These are phyloP conservation scores for Filosporella fistucella DNA, from an alignment of 495 filamentous ascomycete genomes.

Conservation along the genomic window DNA sequence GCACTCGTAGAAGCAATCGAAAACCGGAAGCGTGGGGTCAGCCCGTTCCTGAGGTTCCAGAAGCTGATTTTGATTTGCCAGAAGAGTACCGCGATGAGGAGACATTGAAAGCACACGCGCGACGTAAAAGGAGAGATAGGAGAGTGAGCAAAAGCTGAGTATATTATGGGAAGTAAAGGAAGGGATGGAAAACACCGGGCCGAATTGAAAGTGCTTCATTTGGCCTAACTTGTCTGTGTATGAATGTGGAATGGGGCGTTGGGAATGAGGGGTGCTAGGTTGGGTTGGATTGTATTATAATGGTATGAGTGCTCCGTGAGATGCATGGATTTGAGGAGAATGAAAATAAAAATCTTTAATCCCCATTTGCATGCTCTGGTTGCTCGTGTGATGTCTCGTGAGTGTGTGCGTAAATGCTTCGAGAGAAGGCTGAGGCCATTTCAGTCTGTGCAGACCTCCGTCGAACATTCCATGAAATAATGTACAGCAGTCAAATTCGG, in stretches of 20 bases:
- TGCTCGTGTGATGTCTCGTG: no score
- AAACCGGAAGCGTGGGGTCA: slow-evolving; percentile 69
- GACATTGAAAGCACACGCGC: slow-evolving; percentile 56
- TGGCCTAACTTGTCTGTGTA: slow-evolving; percentile 13
- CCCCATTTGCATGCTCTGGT: no score
- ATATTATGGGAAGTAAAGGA: slow-evolving; percentile 1
- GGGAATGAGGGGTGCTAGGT: background rate
- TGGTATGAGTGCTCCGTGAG: no score
- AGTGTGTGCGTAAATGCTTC: no score
- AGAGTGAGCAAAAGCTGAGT: slow-evolving; percentile 18
- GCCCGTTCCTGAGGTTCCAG: slow-evolving; percentile 66
- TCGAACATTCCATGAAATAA: no score
- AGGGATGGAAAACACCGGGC: slow-evolving; percentile 7
- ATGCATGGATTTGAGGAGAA: background rate
- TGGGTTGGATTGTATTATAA: slow-evolving; percentile 4
- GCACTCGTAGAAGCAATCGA: slow-evolving; percentile 51
- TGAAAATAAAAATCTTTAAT: no score
- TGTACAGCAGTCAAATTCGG: no score
- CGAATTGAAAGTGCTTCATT: slow-evolving; percentile 30
- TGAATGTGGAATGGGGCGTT: slow-evolving; percentile 4
- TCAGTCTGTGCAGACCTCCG: no score
- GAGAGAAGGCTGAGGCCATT: no score
- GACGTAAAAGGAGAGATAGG: slow-evolving; percentile 30
- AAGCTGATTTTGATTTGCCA: slow-evolving; percentile 72
- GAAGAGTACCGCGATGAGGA: slow-evolving; percentile 64